Conservation (phyloP, 371 early-diverging fungal species). For the Mucor racemosus region DNA sequence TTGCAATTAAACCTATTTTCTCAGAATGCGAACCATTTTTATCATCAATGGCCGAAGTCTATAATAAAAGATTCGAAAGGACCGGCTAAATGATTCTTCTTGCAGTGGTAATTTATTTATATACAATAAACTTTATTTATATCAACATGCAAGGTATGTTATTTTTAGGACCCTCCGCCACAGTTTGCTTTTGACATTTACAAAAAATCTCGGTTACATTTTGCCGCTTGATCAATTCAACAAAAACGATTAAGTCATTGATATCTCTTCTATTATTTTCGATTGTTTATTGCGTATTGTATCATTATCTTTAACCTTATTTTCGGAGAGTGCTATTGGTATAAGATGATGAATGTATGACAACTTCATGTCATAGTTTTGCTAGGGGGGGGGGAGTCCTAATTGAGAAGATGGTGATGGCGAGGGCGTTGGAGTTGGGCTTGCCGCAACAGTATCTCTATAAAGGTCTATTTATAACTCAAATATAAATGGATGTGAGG, state of each 20-base stretch:
- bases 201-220: too few species aligned
- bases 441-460: background rate
- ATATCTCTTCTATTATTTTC: too few species aligned
- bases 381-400: background rate
- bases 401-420: background rate
- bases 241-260: too few species aligned
- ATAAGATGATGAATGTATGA: background rate
- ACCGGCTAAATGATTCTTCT: background rate
- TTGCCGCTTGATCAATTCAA: too few species aligned
- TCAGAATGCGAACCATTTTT: background rate
- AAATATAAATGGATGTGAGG: too few species aligned
- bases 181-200: too few species aligned
- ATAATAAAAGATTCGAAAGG: background rate
- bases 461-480: background rate
- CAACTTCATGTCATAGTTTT: background rate
- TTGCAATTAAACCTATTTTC: background rate
- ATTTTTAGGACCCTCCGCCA: too few species aligned
- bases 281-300: too few species aligned
- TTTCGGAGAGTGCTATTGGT: background rate
- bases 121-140: background rate
- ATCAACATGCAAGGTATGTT: background rate
- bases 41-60: background rate
- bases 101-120: background rate
- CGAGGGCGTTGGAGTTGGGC: background rate
- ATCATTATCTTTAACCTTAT: background rate